phyloP scores from a whole-genome alignment of 495 filamentous ascomycete species.

The Aspergillus cavernicola region DNA sequence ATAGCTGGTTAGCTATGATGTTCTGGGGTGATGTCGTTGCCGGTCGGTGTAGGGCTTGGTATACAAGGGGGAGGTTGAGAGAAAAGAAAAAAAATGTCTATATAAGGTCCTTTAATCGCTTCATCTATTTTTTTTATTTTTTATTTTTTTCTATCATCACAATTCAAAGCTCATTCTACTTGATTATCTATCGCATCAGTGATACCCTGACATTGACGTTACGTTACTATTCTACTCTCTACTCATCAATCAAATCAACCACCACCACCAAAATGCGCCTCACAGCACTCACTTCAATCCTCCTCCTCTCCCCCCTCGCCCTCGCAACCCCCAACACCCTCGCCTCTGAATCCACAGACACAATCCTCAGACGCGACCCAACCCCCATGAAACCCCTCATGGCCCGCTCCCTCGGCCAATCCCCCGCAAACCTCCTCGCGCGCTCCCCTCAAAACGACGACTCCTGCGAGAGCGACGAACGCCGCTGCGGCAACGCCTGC shows the following conservation, averaged over 20 bases:
- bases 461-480: slow-evolving; percentile 1
- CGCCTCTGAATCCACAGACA: neutral
- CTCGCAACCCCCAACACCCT: neutral
- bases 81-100: too few relatives aligned
- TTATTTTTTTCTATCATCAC: neutral
- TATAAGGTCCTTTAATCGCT: neutral
- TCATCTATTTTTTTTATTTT: neutral
- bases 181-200: neutral
- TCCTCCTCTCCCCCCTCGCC: neutral
- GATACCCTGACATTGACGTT: neutral
- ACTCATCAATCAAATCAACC: neutral
- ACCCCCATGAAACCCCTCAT: neutral
- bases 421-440: neutral
- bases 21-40: neutral
- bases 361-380: neutral
- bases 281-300: neutral
- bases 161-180: neutral
- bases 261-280: slow-evolving; percentile 1
- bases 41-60: neutral
- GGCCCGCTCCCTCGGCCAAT: neutral
- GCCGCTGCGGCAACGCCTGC: neutral
- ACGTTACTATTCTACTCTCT: neutral
- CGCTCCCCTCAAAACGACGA: slow-evolving; percentile 1
- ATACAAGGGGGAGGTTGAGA: neutral
- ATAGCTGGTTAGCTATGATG: neutral